Evolutionary conservation across 495 filamentous ascomycete species (phyloP), one percentile per base, ranked within the genome.

Genomic region (Penicillium lagena): DNA sequence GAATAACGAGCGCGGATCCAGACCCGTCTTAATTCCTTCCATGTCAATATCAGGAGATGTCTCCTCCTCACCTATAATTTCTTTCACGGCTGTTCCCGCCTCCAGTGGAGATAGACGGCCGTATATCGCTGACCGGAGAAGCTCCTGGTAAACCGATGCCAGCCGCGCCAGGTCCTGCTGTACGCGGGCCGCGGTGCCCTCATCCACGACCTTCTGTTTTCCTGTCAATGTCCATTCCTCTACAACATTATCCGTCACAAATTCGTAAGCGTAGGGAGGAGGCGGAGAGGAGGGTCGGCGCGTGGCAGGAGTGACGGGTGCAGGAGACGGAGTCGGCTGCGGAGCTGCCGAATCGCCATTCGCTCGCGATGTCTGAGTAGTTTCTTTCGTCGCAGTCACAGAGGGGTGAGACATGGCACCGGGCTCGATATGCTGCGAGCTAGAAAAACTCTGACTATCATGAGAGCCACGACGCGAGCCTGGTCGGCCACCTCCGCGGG

Each of bases 91-190:
- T 14, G 49, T 66, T n/a, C 90, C 90, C 39, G 83, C 82, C 44
- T 91, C 83, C 4, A 61, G 55, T 12, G 86, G 71, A 15, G 74
- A 66, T 15, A 96, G 54, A 38, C 80, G 72, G n/a, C 72, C 76
- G 51, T 89, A 83, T 7, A 90, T 58, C 35, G 79, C 81, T 34
- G 87, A 78, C 36, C 79, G 75, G 14, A 93, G 73, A 17, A 97
- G 72, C 56, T 99, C 94, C 61, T 96, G 88, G 50, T 90, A 90
- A 15, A 96, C 68, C 9, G 74, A 77, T 29, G 80, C 76, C 29
- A 96, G 68, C 43, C 73, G 72, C 30, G 81, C 59, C 14, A 77
- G 58, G 58, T 95, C 86, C 49, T 83, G 76, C 48, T 83, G 75
- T 28, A 76, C 63, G 37, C 77, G 76, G 22, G 80, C 82, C 46